phyloP scores from a whole-genome alignment of 805 yeast species.

The Saccharomycopsis javanensis region DNA sequence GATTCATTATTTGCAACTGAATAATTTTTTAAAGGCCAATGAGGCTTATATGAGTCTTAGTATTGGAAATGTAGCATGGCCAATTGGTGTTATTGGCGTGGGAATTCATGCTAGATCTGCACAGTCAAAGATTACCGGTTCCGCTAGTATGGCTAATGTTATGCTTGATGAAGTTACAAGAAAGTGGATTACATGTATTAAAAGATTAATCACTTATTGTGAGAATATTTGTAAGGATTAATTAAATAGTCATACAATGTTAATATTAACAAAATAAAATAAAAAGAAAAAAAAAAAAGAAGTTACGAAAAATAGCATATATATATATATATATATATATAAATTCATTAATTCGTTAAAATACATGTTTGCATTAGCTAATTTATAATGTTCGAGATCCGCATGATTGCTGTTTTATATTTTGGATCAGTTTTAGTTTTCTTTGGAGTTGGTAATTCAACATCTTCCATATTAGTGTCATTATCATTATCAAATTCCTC shows the following conservation, averaged over 20 bases:
- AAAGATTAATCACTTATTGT: conserved; percentile 56
- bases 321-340: not conserved
- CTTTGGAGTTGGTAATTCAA: conserved; percentile 11
- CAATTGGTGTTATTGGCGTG: conserved; percentile 71
- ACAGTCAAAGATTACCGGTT: conserved; percentile 46
- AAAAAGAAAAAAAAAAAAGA: no score
- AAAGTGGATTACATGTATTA: conserved; percentile 66
- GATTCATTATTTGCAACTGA: conserved; percentile 47
- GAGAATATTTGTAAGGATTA: conserved; percentile 27
- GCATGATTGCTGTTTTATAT: conserved; percentile 18
- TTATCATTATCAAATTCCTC: conserved; percentile 16
- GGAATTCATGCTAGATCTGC: conserved; percentile 73
- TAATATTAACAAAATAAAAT: no score
- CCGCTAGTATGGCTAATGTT: conserved; percentile 48
- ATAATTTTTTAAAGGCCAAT: conserved; percentile 42
- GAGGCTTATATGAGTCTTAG: conserved; percentile 67
- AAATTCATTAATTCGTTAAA: not conserved
- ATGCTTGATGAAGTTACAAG: conserved; percentile 71
- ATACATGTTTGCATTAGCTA: not conserved
- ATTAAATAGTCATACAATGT: no score
- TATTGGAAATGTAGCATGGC: conserved; percentile 89
- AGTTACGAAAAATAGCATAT: not conserved
- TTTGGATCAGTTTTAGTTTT: conserved; percentile 17
- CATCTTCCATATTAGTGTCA: conserved; percentile 6
- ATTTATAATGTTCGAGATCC: conserved; percentile 18